Conservation (phyloP, 108 stramenopile genomes). For the Skeletonema tropicum region DNA sequence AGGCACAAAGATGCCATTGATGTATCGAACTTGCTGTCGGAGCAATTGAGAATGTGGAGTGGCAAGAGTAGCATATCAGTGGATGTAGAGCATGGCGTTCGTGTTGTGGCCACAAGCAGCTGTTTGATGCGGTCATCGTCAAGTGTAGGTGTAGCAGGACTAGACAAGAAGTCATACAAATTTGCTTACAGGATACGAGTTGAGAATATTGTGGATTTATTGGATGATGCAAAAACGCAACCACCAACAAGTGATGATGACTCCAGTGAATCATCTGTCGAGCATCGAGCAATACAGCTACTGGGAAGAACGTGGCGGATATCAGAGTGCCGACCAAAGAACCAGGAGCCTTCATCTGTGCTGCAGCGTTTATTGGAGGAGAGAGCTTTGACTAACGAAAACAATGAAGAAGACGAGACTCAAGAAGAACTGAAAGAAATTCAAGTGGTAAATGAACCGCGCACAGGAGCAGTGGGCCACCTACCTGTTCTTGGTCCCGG, state of each 20-base stretch:
- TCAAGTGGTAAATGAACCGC: constrained; percentile 42
- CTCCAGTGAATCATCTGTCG: neutral
- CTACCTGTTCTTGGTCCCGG: constrained; percentile 63
- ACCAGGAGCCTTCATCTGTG: constrained; percentile 8
- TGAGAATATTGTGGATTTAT: constrained; percentile 39
- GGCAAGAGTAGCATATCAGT: constrained; percentile 38
- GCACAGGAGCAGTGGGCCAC: constrained; percentile 53
- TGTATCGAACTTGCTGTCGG: constrained; percentile 31
- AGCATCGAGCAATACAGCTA: constrained; percentile 35
- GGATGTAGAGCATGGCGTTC: constrained; percentile 32
- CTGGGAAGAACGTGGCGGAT: constrained; percentile 53
- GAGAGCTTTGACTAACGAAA: neutral
- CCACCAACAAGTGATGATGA: neutral
- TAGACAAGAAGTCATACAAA: constrained; percentile 12
- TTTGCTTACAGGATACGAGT: constrained; percentile 53
- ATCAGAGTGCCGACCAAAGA: constrained; percentile 20
- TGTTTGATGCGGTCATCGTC: constrained; percentile 15
- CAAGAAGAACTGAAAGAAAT: constrained; percentile 9
- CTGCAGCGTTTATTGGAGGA: constrained; percentile 39
- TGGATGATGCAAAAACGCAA: constrained; percentile 12
- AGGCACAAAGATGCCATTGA: constrained; percentile 50
- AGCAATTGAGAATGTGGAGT: constrained; percentile 32
- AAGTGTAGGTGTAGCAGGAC: neutral
- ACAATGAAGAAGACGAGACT: constrained; percentile 3
- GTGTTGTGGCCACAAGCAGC: constrained; percentile 41